These are phyloP conservation scores for Cryptococcus sp. DNA, from an alignment of 1,284 basidiomycete genomes.

Conservation along the genomic window DNA sequence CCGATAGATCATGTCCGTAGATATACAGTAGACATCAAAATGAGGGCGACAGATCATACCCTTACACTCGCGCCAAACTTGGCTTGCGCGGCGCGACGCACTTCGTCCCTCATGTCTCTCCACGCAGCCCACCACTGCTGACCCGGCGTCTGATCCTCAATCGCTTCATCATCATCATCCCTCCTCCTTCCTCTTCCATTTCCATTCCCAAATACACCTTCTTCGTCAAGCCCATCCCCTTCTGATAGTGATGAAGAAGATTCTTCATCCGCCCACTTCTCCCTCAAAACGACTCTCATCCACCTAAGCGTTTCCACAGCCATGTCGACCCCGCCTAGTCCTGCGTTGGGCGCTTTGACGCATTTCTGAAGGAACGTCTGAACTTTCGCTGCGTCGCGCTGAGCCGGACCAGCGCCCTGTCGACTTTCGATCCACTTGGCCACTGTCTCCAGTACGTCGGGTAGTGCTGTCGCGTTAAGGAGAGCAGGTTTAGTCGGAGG, in stretches of 20 bases:
- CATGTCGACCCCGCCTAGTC: conserved; percentile 66
- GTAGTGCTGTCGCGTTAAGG: conserved; percentile 53
- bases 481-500: conserved; percentile 43
- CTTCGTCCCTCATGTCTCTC: conserved; percentile 62
- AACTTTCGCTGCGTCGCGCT: conserved; percentile 70
- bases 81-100: conserved; percentile 63
- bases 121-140: conserved; percentile 72
- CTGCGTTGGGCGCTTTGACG: conserved; percentile 58
- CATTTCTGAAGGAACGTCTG: conserved; percentile 67
- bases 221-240: too few species aligned
- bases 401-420: conserved; percentile 60
- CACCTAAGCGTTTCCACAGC: conserved; percentile 70
- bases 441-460: conserved; percentile 67
- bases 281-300: conserved; percentile 59
- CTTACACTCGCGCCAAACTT: conserved; percentile 66
- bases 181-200: background rate
- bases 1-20: background rate
- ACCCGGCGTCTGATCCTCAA: conserved; percentile 22
- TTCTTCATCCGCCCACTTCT: conserved; percentile 24
- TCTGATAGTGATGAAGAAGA: too few species aligned
- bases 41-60: conserved; percentile 10
- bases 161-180: conserved; percentile 1
- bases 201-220: background rate
- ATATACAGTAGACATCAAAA: background rate
- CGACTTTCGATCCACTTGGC: conserved; percentile 69